These are phyloP conservation scores for Ophiocordyceps unilateralis DNA, from an alignment of 2,329 filamentous ascomycete species.

Conservation along the genomic window DNA sequence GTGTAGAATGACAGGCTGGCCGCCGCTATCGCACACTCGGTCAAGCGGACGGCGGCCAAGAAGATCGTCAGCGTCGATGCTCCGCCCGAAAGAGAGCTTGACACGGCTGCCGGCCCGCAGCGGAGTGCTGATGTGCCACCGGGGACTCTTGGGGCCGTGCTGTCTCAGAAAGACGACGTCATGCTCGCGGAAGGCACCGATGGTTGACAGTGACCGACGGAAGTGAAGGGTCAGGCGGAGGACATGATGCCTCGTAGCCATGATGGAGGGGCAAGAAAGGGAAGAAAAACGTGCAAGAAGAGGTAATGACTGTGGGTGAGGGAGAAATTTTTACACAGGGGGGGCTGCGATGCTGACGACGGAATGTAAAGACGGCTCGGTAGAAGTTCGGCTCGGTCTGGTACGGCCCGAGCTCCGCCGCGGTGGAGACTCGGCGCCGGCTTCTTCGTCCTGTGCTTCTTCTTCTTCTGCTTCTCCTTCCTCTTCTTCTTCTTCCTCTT, in stretches of 20 bases:
- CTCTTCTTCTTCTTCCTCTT: background rate
- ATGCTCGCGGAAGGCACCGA: conserved; percentile 13
- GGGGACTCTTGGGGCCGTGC: conserved; percentile 15
- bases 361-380: too few species aligned
- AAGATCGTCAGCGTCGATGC: conserved; percentile 33
- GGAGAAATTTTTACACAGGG: too few species aligned
- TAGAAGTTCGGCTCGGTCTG: too few species aligned
- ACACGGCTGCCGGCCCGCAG: background rate
- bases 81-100: background rate
- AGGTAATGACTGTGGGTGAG: too few species aligned
- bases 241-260: background rate
- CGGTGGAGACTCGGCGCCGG: background rate
- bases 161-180: conserved; percentile 23
- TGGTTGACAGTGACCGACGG: background rate
- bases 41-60: conserved; percentile 49
- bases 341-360: too few species aligned
- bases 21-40: conserved; percentile 33
- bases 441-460: background rate
- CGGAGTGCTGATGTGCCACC: conserved; percentile 18
- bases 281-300: too few species aligned
- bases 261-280: background rate
- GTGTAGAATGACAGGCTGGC: conserved; percentile 35
- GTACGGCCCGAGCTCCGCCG: too few species aligned
- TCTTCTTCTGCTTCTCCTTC: too few species aligned
- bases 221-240: background rate